Base-by-base conservation (phyloP, 2,329 filamentous ascomycete genomes). In the Penicillium janthinellum region DNA sequence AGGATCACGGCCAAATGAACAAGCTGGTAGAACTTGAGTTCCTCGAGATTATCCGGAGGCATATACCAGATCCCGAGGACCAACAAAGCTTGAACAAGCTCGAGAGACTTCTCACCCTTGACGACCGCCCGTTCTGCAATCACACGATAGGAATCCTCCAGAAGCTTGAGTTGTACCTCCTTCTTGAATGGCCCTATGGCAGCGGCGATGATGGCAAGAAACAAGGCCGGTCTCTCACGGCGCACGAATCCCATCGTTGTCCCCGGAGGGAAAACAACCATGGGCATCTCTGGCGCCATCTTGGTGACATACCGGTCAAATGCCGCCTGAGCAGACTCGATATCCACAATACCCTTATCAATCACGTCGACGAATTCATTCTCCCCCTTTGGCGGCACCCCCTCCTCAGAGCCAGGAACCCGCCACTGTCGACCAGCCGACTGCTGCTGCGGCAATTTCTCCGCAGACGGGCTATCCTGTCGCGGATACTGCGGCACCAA, bases 11-110 rank as follows among this genome's bases (percentile, higher is more conserved):
- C 89, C 70, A 91, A 86, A 73, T 96, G 91, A 48, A 92, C 87
- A 65, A 95, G 84, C 78, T 94, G 90, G 77, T 95, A 96, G 73
- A 95, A 96, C 72, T 95, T 95, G 70, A 94, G 86, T 76, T 95
- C 90, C 70, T 96, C 91, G 60, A 90, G 90, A 67, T 90, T 85
- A 65, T 94, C 88, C 0, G 92, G 92, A 15, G 91, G 91, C 73
- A 87, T 88, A 73, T 96, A 96, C 90, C 92, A 96, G 20, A 92
- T 84, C n/a, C 88, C 86, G 6, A 86, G 82, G 3, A 96, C 80
- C 59, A 91, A 84, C 42, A 96, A 78, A 1, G 90, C 86, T 76
- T 96, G 92, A 8, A 96, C 86, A 6, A 96, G 80, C 74, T 96
- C 92, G 17, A 96, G 77, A 38, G 86, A 91, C 79, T 96, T 96